Evolutionary conservation across 2,329 filamentous ascomycete genomes (phyloP).

Genomic region (Ascochyta clinopodiicola): DNA sequence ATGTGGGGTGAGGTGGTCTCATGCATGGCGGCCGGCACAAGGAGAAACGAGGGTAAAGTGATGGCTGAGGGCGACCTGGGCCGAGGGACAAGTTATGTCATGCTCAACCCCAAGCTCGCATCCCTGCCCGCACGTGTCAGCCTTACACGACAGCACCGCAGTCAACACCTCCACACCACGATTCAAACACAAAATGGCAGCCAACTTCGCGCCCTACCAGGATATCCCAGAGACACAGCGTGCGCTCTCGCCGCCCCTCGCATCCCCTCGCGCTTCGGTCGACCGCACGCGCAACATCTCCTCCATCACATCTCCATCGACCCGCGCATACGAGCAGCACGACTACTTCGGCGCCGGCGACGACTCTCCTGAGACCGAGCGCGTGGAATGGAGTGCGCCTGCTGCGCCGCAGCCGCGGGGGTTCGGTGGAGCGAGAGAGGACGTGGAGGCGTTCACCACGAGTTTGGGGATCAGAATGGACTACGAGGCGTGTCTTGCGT

Average conservation of each 20-base stretch:
- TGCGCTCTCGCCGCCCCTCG: slow-evolving; percentile 73
- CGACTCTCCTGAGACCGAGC: slow-evolving; percentile 30
- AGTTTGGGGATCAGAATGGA: slow-evolving; percentile 85
- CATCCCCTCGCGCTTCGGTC: slow-evolving; percentile 51
- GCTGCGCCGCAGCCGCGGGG: slow-evolving; percentile 6
- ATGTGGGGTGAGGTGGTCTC: slow-evolving; percentile 42
- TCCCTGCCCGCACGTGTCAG: slow-evolving; percentile 28
- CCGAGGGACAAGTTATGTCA: slow-evolving; percentile 17
- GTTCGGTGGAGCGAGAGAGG: slow-evolving; percentile 57
- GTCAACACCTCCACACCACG: not conserved
- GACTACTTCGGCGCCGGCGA: slow-evolving; percentile 45
- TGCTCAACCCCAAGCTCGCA: slow-evolving; percentile 10
- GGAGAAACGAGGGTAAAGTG: slow-evolving; percentile 9
- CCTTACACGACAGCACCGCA: slow-evolving; percentile 7
- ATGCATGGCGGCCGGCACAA: slow-evolving; percentile 24
- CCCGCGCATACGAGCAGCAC: slow-evolving; percentile 46
- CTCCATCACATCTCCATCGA: slow-evolving; percentile 42
- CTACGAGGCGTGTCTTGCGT: slow-evolving; percentile 89
- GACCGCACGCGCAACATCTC: slow-evolving; percentile 42
- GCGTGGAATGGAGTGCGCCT: slow-evolving; percentile 37
- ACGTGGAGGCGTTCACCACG: slow-evolving; percentile 83
- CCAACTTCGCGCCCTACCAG: slow-evolving; percentile 93
- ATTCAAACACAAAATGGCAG: slow-evolving; percentile 28
- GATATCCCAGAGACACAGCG: slow-evolving; percentile 86
- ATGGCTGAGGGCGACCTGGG: slow-evolving; percentile 7